Base-by-base conservation (phyloP, 192 early-diverging fungal species). In the Pilaira anomala region DNA sequence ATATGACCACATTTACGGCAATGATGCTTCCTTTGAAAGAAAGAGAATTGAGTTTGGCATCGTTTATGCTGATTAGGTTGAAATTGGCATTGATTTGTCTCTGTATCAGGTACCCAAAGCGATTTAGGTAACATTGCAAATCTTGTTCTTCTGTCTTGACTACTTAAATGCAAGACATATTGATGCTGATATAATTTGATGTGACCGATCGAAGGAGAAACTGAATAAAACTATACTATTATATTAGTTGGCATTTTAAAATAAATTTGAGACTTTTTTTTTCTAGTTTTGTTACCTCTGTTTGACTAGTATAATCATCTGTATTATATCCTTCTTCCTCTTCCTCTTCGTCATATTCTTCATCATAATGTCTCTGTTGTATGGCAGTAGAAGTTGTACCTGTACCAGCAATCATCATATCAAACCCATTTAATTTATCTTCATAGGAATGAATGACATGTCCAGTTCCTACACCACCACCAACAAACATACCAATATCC, bases 1-100 rank as follows among this genome's bases (percentile, higher is more conserved):
- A 70, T 57, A 40, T 64, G 48, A 3, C 68, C 68, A 46, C 68
- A 70, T 50, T 53, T 70, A 46, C 71, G 53, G 25, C 71, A 73
- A 42, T 73, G 71, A 67, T 73, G 71, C 33, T 48, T 61, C 42
- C 71, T 42, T 24, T 63, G 65, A 25, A 67, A 67, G 18, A 65
- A 63, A 14, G 60, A 30, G 33, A 73, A 73, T 30, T 54, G 14
- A 14, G 63, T 59, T n/a, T 41, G 40, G 33, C 71, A 72, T 29
- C 24, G 69, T 29, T 19, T 24, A 2, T 33, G 21, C 8, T 41
- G 21, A 8, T 52, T 44, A 14, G 48, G 39, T 51, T 54, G 39
- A 29, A 52, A 67, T 45, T 72, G 71, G 3, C 71, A 72, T 24
- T 67, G 71, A 16, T 42, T n/a, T 11, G 63, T 46, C 24, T 57